Base-by-base conservation (phyloP, 345 rosid genomes). In the Eucalyptus curtisii region DNA sequence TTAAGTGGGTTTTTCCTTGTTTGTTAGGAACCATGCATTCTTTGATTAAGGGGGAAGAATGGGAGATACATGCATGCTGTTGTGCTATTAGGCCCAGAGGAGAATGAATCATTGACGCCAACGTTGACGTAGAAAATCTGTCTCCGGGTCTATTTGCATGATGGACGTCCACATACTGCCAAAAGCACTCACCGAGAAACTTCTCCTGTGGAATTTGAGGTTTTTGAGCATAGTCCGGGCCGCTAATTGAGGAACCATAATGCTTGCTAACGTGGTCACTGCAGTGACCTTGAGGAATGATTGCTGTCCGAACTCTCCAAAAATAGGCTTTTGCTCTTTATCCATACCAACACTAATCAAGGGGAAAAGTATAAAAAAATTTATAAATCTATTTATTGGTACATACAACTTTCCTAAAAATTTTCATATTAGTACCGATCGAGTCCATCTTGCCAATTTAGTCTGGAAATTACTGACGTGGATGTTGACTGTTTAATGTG, bases 391-490 rank as follows among this genome's bases (percentile, higher is more conserved):
- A 22, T 55, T 55, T 19, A 52, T 52, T 52, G 25, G 25, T 52
- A 52, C 57, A 20, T 52, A 52, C 25, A 8, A 25, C 4, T 52
- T 52, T 55, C 1, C 3, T 55, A 55, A 55, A 55, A 24, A 10
- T 0, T 10, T 55, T 55, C 8, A 24, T 4, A 55, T 10, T 24
- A 55, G 13, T 24, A 55, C 3, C 1, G 24, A 55, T 55, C 3
- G 1, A 24, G 61, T 55, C 0, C 6, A 55, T 55, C 30, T 55
- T 22, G 2, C 4, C 30, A 55, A 55, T 55, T 55, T 10, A 10
- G 30, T 22, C 0, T 55, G 61, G 1, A 55, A 55, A 24, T 55
- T 11, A 8, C 6, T 6, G 0, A 55, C 1, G 0, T 55, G 5
- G 6, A 24, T 22, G 11, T 24, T 24, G 6, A 55, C 4, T 2